These are phyloP conservation scores for Cyberlindnera sargentensis DNA, from an alignment of 805 yeast genomes.

Conservation along the genomic window DNA sequence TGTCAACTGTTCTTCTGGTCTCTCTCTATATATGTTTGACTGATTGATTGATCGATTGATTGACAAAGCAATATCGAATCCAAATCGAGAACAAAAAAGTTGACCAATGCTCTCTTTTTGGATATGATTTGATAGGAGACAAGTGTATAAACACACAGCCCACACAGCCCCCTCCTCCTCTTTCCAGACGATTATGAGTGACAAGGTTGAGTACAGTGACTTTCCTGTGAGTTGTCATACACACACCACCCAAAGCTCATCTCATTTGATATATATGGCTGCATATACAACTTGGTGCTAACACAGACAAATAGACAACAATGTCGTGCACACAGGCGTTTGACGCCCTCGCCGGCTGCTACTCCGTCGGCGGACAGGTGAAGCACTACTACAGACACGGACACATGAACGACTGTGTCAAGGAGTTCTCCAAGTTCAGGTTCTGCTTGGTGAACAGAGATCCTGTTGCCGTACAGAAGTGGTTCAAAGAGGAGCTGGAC, in stretches of 20 bases:
- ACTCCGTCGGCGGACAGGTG: conserved; percentile 85
- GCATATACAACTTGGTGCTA: neutral
- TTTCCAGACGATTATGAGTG: too few species aligned
- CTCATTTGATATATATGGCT: too few species aligned
- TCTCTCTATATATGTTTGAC: neutral
- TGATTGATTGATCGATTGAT: too few species aligned
- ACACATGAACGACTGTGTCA: conserved; percentile 60
- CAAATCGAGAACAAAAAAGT: too few species aligned
- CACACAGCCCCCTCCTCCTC: neutral
- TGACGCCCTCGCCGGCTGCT: conserved; percentile 80
- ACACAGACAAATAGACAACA: conserved; percentile 26
- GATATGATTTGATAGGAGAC: too few species aligned
- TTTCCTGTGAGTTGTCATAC: conserved; percentile 17
- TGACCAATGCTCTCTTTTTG: too few species aligned
- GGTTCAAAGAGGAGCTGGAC: conserved; percentile 56
- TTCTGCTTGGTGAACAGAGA: conserved; percentile 66
- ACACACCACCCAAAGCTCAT: too few species aligned
- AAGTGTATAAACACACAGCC: too few species aligned
- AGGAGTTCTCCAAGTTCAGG: conserved; percentile 66
- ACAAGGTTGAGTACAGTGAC: conserved; percentile 9
- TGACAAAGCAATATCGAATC: too few species aligned
- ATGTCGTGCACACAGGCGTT: conserved; percentile 78
- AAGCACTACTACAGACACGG: conserved; percentile 83
- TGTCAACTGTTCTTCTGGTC: neutral
- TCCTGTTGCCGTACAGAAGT: conserved; percentile 60